Evolutionary conservation across 495 filamentous ascomycete species (phyloP), one percentile per base, ranked within the genome.

Genomic region (Hypoxylon subgilvum): DNA sequence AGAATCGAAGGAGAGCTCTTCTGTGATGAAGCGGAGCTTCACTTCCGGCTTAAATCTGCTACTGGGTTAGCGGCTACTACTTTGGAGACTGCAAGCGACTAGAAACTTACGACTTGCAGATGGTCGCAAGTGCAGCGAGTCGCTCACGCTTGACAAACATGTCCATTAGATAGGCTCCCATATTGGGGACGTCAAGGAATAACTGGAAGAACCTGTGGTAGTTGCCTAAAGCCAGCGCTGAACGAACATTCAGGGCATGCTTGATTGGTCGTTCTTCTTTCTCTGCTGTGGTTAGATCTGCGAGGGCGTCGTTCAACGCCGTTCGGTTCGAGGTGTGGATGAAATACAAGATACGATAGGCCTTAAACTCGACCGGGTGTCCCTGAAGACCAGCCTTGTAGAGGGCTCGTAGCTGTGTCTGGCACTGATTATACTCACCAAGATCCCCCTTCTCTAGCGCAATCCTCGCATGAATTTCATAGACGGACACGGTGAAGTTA

Each of bases 391-490:
- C 86, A 74, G 89, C 84, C 71, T 82, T 81, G 72, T 99, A 97
- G 63, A 99, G 79, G 51, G 87, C 89, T 68, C 89, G 88, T 68
- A 99, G 83, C 78, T 97, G 94, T 56, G 94, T 96, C 79, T 97
- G 95, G 74, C 94, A 99, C 84, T 99, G 94, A 81, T 99, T 99
- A 91, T 97, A 99, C 94, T 99, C 94, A 99, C 94, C 93, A 78
- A 97, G 83, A 81, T 99, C 94, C 72, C 88, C 92, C 83, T 95
- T 97, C 80, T 99, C 94, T 70, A 99, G 79, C 57, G 94, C 94
- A 76, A 99, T 97, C 34, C 94, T 87, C 45, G 93, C 95, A 77
- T 99, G 95, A 54, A 92, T 91, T 79, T 99, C 94, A 73, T 99
- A 99, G 40, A 96, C 94, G 54, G 80, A 86, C 46, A 97, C 92